Percentiles rank a stretch among this genome's conserved stretches.
phyloP scores from a whole-genome alignment of 108 stramenopile species.

The Discostella stelligeroides region DNA sequence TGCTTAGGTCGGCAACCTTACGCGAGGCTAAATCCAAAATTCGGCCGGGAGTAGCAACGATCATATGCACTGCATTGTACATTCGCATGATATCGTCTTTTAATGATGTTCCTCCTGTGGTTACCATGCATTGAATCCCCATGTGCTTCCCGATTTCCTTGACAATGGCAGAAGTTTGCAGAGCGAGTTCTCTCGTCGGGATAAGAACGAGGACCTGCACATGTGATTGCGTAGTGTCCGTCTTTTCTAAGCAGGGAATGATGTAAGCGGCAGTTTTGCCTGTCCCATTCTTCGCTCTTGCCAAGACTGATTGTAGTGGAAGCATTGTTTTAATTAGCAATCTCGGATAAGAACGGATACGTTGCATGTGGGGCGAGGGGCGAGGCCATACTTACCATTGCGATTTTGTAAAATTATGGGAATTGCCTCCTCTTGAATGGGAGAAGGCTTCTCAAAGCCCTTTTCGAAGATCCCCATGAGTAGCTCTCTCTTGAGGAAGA shows the following conservation, averaged over 20 bases:
- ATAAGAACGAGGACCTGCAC: constrained; percentile 96
- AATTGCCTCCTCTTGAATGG: constrained; percentile 98
- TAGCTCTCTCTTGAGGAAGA: constrained; percentile 94
- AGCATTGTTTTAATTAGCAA: background rate
- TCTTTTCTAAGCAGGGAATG: constrained; percentile 98
- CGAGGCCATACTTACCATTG: constrained; percentile 47
- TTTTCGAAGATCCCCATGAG: constrained; percentile 99
- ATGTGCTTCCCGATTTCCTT: constrained; percentile 99
- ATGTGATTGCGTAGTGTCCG: constrained; percentile 81
- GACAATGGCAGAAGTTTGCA: constrained; percentile 98
- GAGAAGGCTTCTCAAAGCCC: constrained; percentile 98
- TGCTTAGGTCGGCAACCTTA: constrained; percentile 92
- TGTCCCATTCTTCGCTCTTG: constrained; percentile 97
- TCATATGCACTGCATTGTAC: constrained; percentile 93
- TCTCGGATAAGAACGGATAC: constrained; percentile 1
- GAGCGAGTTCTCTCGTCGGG: constrained; percentile 97
- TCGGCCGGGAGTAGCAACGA: constrained; percentile 98
- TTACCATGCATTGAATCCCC: constrained; percentile 97
- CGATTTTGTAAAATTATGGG: constrained; percentile 96
- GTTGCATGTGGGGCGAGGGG: too few species aligned
- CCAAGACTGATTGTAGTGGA: constrained; percentile 67
- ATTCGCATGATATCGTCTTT: constrained; percentile 99
- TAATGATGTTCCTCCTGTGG: constrained; percentile 96
- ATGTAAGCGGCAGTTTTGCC: constrained; percentile 99
- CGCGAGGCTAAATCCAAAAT: constrained; percentile 97